Evolutionary conservation across 1,284 basidiomycete species (phyloP), one percentile per base, ranked within the genome.

Genomic region (Boletus albobrunnescens): DNA sequence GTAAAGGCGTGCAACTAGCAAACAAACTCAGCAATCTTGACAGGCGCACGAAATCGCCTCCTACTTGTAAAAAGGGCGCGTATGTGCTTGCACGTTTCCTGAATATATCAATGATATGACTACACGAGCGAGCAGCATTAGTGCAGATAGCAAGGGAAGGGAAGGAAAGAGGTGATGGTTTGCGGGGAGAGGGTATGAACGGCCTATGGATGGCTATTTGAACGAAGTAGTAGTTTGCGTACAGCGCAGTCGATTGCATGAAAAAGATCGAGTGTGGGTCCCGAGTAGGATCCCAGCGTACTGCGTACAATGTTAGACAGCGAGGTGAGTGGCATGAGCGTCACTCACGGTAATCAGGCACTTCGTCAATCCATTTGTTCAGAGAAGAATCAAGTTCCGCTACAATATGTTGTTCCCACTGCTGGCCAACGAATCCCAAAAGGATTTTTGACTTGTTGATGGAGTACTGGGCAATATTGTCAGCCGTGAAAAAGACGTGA

Each of bases 111-210:
- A 84, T 70, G 26, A 92, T 76, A 58, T 87, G 87, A 33, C 78
- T 80, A 50, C 83, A 87, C 3, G 84, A 83, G n/a, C 89, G 73
- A 0, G 90, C 87, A 1, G 90, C 90, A 52, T 89, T 91, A 14
- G 84, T 84, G 63, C 90, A 92, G 41, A 93, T 91, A 0, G 88
- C 84, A 13, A 91, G 72, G 0, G 87, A 89, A 0, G 90, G 86
- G 72, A 82, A 61, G 6, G 81, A 72, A 2, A 83, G 61, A 1
- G 77, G 71, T 0, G 80, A 78, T 0, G 76, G 75, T 51, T 79
- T 78, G 36, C 73, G 71, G 1, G 78, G 77, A 1, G 82, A 79
- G 0, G 87, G 85, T 46, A 92, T 89, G 67, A 91, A 92, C 0
- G 87, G 86, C 8, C 89, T 76, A 60, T 92, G 90, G 36, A 91